Evolutionary conservation across 352 stramenopile genomes (phyloP), one percentile per base, ranked within the genome.

Genomic region (Globisporangium paddicum): DNA sequence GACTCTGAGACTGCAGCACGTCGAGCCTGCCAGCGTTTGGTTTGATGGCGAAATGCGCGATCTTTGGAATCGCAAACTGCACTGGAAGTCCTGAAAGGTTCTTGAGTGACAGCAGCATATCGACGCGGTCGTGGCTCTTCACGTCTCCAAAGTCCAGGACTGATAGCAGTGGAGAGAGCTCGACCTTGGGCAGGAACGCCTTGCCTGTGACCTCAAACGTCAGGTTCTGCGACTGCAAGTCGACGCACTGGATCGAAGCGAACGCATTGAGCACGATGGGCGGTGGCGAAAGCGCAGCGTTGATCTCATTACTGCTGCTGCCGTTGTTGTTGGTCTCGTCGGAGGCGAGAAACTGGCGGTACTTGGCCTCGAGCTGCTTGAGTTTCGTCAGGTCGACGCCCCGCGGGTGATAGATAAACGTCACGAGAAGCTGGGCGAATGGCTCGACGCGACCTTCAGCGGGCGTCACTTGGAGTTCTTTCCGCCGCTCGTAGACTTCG

Each of bases 31-130:
- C 92, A 8, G 50, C 60, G 10, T 47, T 58, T 9, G 93, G 93
- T 28, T 72, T 79, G 28, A 75, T 59, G 3, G 76, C 62, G 50
- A 97, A 98, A 19, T 97, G 84, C 1, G 92, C 82, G 11, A 86
- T 56, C 35, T 79, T 87, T 1, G 68, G 50, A 38, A 96, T 73
- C 10, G 68, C 58, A 40, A 89, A 97, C 8, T 57, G 65, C 0
- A 95, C 58, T 0, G 88, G 72, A 0, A 97, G 60, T 2, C 71
- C 75, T 7, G 79, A 87, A 1, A 86, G 11, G 57, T 96, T 97
- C 54, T 89, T 93, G 32, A 98, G 64, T 0, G 77, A 85, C 0
- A 97, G 35, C 0, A 96, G 68, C 57, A 96, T 81, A n/a, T 98
- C 89, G 0, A 73, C 72, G 7, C 89, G 73, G 34, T 90, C 86